phyloP scores from a whole-genome alignment of 148 eudicot genomes.

The Pharnaceum exiguum region DNA sequence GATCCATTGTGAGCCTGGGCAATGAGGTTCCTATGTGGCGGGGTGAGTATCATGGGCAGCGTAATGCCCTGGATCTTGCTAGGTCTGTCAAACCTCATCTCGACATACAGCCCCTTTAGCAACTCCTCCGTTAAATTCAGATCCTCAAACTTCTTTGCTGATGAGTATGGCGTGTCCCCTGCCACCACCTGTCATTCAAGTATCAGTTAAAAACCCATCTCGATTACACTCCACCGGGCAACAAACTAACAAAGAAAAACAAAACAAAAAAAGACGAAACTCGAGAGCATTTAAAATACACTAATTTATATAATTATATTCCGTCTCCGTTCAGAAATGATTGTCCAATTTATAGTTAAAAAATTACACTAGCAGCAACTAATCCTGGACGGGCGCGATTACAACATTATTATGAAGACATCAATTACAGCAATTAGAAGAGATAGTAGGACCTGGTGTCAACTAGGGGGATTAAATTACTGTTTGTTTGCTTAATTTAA shows the following conservation, averaged over 20 bases:
- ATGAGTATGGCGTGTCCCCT: conserved; percentile 74
- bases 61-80: conserved; percentile 75
- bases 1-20: conserved; percentile 97
- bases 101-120: conserved; percentile 78
- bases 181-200: conserved; percentile 40
- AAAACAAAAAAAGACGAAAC: conserved; percentile 15
- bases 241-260: not conserved
- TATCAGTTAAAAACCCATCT: conserved; percentile 2
- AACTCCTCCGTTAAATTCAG: conserved; percentile 65
- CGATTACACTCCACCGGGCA: too few relatives aligned
- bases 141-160: conserved; percentile 78
- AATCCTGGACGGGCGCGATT: too few relatives aligned
- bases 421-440: too few relatives aligned
- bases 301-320: too few relatives aligned
- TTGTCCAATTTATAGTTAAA: too few relatives aligned
- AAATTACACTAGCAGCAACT: too few relatives aligned
- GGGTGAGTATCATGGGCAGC: conserved; percentile 63
- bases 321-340: too few relatives aligned
- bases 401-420: too few relatives aligned
- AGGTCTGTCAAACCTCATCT: conserved; percentile 86
- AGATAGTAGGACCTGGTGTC: too few relatives aligned
- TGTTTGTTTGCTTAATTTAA: too few relatives aligned
- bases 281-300: not conserved
- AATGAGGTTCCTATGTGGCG: conserved; percentile 59
- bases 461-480: too few relatives aligned